phyloP scores from a whole-genome alignment of 83 land plant genomes.

The Picea mariana region DNA sequence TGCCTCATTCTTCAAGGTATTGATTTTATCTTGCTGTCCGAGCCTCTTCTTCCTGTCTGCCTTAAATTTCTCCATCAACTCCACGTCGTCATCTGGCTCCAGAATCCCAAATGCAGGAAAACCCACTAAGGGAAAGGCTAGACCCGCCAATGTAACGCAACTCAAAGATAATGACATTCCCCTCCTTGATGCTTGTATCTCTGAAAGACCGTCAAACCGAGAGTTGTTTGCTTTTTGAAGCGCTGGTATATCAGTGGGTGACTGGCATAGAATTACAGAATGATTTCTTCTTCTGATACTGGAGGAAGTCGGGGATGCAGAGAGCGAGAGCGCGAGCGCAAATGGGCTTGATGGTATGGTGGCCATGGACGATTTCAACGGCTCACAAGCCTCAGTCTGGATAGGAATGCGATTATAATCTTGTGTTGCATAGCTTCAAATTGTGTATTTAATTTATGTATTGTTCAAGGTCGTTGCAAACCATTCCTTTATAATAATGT shows the following conservation, averaged over 20 bases:
- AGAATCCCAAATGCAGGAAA: constrained; percentile 33
- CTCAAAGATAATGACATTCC: not conserved
- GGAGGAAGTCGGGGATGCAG: not conserved
- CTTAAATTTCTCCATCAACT: constrained; percentile 59
- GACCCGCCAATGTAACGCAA: not conserved
- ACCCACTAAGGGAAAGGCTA: constrained; percentile 6
- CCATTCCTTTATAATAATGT: too few species aligned
- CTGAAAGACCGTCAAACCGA: too few species aligned
- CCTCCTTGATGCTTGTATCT: constrained; percentile 5
- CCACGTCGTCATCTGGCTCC: constrained; percentile 51
- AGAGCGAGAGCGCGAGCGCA: not conserved
- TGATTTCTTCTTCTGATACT: not conserved
- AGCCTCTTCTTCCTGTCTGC: constrained; percentile 45
- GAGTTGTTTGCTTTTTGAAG: not conserved
- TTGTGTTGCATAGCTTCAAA: too few species aligned
- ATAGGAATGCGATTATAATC: not conserved
- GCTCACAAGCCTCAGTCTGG: not conserved
- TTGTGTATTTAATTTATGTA: too few species aligned
- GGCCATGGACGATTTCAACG: constrained; percentile 15
- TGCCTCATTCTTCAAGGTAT: constrained; percentile 39
- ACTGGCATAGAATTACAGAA: constrained; percentile 8
- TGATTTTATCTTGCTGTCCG: constrained; percentile 23
- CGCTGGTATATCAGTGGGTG: not conserved
- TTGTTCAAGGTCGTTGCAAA: too few species aligned
- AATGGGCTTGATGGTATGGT: not conserved